These are phyloP conservation scores for Botrytis deweyae DNA, from an alignment of 2,329 filamentous ascomycete genomes.

Conservation along the genomic window DNA sequence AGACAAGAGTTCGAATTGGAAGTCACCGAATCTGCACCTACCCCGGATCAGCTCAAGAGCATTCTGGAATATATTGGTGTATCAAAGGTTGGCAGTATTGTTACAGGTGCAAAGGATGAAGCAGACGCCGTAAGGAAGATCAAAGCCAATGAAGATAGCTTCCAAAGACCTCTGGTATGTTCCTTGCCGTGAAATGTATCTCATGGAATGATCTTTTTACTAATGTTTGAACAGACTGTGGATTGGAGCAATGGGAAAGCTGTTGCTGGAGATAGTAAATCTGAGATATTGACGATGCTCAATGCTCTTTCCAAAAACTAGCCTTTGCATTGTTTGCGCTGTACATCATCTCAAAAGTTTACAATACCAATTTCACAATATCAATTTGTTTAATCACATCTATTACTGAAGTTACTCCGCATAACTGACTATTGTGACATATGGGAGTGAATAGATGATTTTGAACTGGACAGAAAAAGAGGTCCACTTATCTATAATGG, in stretches of 20 bases:
- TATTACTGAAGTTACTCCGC: background rate
- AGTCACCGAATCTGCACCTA: constrained; percentile 77
- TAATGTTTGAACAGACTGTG: constrained; percentile 55
- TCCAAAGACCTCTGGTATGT: constrained; percentile 76
- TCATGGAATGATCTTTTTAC: constrained; percentile 23
- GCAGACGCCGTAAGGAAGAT: constrained; percentile 79
- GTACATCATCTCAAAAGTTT: constrained; percentile 2
- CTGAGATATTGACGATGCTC: constrained; percentile 82
- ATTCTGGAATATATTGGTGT: constrained; percentile 80
- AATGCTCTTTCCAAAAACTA: constrained; percentile 50
- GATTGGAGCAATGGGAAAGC: constrained; percentile 93
- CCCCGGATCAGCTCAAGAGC: constrained; percentile 75
- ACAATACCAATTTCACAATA: constrained; percentile 14
- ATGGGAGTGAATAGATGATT: background rate
- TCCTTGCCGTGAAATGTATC: background rate
- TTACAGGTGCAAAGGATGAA: constrained; percentile 71
- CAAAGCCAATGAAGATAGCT: constrained; percentile 65
- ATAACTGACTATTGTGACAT: background rate
- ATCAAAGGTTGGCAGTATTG: constrained; percentile 59
- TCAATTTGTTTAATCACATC: background rate
- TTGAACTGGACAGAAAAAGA: background rate
- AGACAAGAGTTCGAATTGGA: constrained; percentile 79
- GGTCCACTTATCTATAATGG: background rate
- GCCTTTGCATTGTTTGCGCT: background rate
- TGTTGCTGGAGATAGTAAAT: constrained; percentile 75